Conservation (phyloP, 495 filamentous ascomycete genomes). For the Hyaloscypha bicolor region DNA sequence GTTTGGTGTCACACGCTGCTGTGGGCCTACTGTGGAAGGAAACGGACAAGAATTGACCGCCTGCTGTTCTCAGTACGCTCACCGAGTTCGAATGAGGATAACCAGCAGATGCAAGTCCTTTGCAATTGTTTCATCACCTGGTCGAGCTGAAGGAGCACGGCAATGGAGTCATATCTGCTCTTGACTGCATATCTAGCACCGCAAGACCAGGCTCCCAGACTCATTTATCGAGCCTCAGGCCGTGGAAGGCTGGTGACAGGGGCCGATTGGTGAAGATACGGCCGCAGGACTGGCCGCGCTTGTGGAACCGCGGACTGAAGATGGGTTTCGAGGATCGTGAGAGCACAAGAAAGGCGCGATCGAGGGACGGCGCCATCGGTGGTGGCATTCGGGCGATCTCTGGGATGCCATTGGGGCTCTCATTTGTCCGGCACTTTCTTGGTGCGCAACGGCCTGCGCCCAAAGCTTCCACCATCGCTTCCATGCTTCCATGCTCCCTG, state of each 20-base stretch:
- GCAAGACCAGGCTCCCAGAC: slow-evolving; percentile 15
- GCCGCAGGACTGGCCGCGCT: slow-evolving; percentile 11
- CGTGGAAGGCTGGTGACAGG: not conserved
- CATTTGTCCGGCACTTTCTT: slow-evolving; percentile 31
- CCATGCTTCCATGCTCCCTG: not conserved
- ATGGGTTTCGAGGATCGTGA: not conserved
- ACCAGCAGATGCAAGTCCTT: not conserved
- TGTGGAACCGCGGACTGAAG: not conserved
- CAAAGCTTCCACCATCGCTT: not conserved
- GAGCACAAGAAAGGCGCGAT: not conserved
- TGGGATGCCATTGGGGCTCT: slow-evolving; percentile 2
- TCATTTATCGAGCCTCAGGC: not conserved
- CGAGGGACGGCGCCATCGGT: slow-evolving; percentile 14
- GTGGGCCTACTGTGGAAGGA: not conserved
- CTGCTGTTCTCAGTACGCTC: not conserved
- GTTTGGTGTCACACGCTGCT: not conserved
- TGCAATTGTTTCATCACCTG: slow-evolving; percentile 19
- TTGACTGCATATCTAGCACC: slow-evolving; percentile 15
- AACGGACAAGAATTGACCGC: not conserved
- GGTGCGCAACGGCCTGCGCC: slow-evolving; percentile 2
- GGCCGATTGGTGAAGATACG: slow-evolving; percentile 29
- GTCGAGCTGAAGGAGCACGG: slow-evolving; percentile 23
- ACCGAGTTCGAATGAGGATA: not conserved
- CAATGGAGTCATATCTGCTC: slow-evolving; percentile 26
- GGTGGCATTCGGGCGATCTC: slow-evolving; percentile 1